Evolutionary conservation across 148 eudicot species (phyloP), one percentile per base, ranked within the genome.

Genomic region (Rhododendron kiyosumense): DNA sequence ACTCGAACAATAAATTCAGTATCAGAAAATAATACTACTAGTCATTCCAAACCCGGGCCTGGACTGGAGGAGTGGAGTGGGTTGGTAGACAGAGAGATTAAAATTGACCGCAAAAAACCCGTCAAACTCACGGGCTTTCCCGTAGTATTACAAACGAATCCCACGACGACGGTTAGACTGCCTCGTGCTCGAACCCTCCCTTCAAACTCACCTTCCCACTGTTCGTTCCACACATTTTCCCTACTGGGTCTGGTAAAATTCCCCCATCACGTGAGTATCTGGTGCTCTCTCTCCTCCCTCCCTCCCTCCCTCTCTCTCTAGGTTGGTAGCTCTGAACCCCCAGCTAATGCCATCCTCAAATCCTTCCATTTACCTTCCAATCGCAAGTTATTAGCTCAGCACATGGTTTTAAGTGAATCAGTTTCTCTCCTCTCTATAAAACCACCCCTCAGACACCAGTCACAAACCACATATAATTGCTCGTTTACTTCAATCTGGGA

Each of bases 121-220:
- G 76, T 32, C 9, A 32, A 32, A 71, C 18, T 32, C 15, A 30
- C 41, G 20, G 38, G 18, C 41, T 32, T 32, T 30, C 41, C 76
- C 32, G 20, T 30, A 8, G 12, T 43, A 7, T 0, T 52, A 18
- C 11, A 8, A 36, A 75, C 9, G 46, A 0, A 15, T 2, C 79
- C 7, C 45, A 24, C 11, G 81, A 24, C 11, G 81, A 78, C 13
- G 15, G 81, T 78, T 43, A 24, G 81, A 43, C 6, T 43, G 11
- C 30, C 81, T 24, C 81, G 81, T 78, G 81, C 81, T 43, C 51
- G 7, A 24, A 78, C 45, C 79, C 79, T 36, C 79, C 79, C 43
- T 38, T 76, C 79, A 76, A 76, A 20, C 81, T 24, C n/a, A 43
- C 81, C 28, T 41, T 45, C 81, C 81, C 80, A 20, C 81, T 38